These are phyloP conservation scores for Nakataea oryzae DNA, from an alignment of 2,329 filamentous ascomycete genomes.

Conservation along the genomic window DNA sequence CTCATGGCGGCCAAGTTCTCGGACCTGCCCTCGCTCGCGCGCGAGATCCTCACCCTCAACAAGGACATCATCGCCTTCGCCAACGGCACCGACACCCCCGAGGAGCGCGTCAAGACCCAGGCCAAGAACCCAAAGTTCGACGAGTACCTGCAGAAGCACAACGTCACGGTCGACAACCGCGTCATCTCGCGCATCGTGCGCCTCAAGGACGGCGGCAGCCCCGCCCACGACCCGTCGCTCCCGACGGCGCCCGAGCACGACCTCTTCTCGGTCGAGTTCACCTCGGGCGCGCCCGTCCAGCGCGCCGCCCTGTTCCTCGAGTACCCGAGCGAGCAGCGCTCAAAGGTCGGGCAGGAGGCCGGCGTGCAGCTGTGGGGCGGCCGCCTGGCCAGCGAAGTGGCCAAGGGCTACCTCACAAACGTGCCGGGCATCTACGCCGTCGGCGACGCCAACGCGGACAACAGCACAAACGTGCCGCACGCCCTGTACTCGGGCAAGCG, in stretches of 20 bases:
- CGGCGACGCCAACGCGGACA: conserved; percentile 49
- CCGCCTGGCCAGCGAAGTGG: conserved; percentile 29
- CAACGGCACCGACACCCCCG: conserved; percentile 46
- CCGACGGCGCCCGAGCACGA: conserved; percentile 39
- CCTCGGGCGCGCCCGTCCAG: conserved; percentile 29
- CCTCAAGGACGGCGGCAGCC: conserved; percentile 26
- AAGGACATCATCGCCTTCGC: conserved; percentile 44
- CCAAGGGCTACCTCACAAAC: conserved; percentile 30
- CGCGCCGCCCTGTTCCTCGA: conserved; percentile 42
- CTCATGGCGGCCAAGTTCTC: conserved; percentile 33
- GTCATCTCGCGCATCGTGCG: conserved; percentile 38
- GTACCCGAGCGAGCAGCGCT: conserved; percentile 35
- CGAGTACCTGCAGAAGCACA: conserved; percentile 35
- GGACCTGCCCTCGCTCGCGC: conserved; percentile 30
- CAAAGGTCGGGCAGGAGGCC: conserved; percentile 31
- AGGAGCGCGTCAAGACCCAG: conserved; percentile 25
- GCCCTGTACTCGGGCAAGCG: conserved; percentile 50
- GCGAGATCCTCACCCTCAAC: conserved; percentile 45
- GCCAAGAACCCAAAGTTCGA: conserved; percentile 33
- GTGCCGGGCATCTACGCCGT: conserved; percentile 44
- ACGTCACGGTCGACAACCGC: conserved; percentile 44
- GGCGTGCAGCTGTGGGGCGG: conserved; percentile 33
- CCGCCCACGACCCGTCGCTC: conserved; percentile 25
- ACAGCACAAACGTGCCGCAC: conserved; percentile 50
- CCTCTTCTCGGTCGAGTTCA: conserved; percentile 43